Evolutionary conservation across 176 grass and related monocot genomes (phyloP).

Genomic region (Oryza glaberrima): DNA sequence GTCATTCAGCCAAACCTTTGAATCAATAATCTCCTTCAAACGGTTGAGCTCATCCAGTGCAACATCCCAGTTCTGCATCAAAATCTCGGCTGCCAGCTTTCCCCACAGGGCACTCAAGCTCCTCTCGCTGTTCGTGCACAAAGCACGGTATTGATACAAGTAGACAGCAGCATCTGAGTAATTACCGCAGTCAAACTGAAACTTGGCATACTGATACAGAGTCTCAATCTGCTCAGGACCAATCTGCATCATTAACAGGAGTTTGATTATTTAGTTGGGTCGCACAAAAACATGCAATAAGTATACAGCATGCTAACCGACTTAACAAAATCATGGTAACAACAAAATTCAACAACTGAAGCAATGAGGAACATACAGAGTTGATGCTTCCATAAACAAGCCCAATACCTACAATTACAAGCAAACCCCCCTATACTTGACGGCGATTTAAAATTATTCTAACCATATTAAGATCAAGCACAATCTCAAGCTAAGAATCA

Average conservation of each 20-base stretch:
- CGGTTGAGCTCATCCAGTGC: constrained; percentile 91
- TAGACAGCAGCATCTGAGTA: constrained; percentile 84
- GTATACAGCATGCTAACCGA: neutral
- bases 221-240: constrained; percentile 87
- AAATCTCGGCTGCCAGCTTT: constrained; percentile 84
- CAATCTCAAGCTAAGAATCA: neutral
- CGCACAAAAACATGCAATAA: neutral
- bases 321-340: neutral
- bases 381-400: neutral
- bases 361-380: neutral
- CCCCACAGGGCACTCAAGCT: constrained; percentile 90
- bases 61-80: constrained; percentile 94
- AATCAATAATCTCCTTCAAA: constrained; percentile 94
- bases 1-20: constrained; percentile 59
- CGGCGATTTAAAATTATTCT: no score
- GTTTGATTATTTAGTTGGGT: constrained; percentile 7
- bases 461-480: neutral
- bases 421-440: neutral
- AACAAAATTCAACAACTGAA: neutral
- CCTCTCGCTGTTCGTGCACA: constrained; percentile 85
- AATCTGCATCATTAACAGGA: constrained; percentile 58
- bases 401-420: neutral
- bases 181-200: constrained; percentile 88
- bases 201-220: constrained; percentile 90
- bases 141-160: constrained; percentile 79